Evolutionary conservation across 1,139 yeast species (phyloP).

Genomic region (Saccharomyces hybrid): DNA sequence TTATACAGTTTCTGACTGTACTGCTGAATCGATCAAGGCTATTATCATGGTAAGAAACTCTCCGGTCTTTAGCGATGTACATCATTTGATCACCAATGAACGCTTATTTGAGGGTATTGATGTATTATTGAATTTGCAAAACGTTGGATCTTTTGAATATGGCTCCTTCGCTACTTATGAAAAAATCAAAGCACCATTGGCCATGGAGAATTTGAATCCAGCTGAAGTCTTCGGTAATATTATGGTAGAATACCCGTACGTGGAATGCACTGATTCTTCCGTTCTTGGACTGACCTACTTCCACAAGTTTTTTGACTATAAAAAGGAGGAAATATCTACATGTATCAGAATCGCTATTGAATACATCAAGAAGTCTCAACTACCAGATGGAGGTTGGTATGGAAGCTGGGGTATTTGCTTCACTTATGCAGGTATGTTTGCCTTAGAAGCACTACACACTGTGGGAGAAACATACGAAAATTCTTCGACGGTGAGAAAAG

Average conservation of each 20-base stretch:
- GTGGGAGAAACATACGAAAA: conserved; percentile 59
- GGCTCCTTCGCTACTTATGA: conserved; percentile 96
- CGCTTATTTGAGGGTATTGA: conserved; percentile 65
- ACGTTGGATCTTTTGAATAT: conserved; percentile 67
- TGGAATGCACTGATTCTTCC: conserved; percentile 94
- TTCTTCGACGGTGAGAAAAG: conserved; percentile 55
- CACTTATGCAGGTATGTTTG: conserved; percentile 97
- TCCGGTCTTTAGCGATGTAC: conserved; percentile 43
- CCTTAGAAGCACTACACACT: conserved; percentile 78
- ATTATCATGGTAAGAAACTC: conserved; percentile 82
- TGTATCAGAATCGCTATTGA: conserved; percentile 69
- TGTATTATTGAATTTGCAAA: conserved; percentile 60
- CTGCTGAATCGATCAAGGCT: conserved; percentile 93
- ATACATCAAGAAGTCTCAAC: conserved; percentile 63
- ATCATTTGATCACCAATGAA: conserved; percentile 44
- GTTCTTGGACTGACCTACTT: conserved; percentile 83
- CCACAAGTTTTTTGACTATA: conserved; percentile 55
- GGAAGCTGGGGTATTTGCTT: conserved; percentile 98
- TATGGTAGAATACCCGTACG: conserved; percentile 97
- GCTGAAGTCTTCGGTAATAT: conserved; percentile 97
- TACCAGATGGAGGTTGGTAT: conserved; percentile 89
- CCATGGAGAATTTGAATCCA: conserved; percentile 73
- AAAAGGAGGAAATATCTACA: conserved; percentile 51
- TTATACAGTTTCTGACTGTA: conserved; percentile 92
- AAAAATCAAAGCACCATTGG: conserved; percentile 70